Evolutionary conservation across 23 red algal species (phyloP), one percentile per base, ranked within the genome.

Genomic region (Cyanidioschyzon merolae): DNA sequence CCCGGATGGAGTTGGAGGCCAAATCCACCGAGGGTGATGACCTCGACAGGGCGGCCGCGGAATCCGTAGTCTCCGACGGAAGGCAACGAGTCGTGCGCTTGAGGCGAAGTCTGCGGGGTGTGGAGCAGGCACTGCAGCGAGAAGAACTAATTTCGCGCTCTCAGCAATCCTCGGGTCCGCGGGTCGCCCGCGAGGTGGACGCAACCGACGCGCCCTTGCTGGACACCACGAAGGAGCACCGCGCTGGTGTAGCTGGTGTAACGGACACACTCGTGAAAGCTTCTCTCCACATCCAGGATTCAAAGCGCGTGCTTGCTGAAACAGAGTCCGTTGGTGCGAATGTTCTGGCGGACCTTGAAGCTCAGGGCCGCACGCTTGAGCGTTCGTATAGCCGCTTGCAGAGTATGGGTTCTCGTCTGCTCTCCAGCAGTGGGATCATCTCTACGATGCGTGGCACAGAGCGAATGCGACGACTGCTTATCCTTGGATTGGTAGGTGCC

Each of bases 331-430:
- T 71, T 27, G 63, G 63, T 32, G 12, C 63, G 16, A 35, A 32
- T 71, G 30, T 71, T 32, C 63, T 71, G 63, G 32, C 32, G 29
- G 63, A 71, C 30, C 63, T 71, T 3, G 63, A 71, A 35, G 63
- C 63, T 71, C 63, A 71, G 63, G 63, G 63, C n/a, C 63, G 30
- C 12, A 32, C 29, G 16, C 63, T 71, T 7, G 63, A 71, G 30
- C 21, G 32, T 7, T 71, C 63, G 12, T 7, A 35, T 7, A 27
- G 30, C 32, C 63, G 63, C 21, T 35, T 71, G n/a, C 63, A 71
- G 63, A 35, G 29, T 27, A 71, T 27, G 2, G 63, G 30, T 27
- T 25, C 12, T 3, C 63, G 63, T 3, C 32, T 71, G 12, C 63
- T 17, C 7, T 32, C 63, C 30, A 35, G 63, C 30, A 7, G 63